Evolutionary conservation across 2,329 filamentous ascomycete species (phyloP).

Genomic region (Stemphylium beticola): DNA sequence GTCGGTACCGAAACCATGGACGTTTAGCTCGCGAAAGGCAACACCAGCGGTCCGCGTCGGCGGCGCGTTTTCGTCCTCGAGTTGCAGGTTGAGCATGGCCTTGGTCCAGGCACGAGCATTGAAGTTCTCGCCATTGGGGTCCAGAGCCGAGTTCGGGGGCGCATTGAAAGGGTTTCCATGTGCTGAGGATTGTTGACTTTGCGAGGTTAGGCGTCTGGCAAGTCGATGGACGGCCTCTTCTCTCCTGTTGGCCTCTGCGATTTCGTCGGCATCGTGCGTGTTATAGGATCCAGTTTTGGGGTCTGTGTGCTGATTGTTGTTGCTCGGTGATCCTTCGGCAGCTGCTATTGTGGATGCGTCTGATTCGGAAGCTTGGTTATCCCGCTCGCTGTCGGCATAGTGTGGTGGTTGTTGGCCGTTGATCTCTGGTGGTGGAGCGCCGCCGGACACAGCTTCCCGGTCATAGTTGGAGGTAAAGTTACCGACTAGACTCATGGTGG

Average conservation of each 20-base stretch:
- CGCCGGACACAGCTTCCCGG: slow-evolving; percentile 45
- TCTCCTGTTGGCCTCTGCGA: slow-evolving; percentile 33
- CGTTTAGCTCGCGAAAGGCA: slow-evolving; percentile 55
- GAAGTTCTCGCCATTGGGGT: slow-evolving; percentile 56
- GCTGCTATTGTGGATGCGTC: slow-evolving; percentile 44
- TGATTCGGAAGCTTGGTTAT: slow-evolving; percentile 31
- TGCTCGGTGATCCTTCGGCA: slow-evolving; percentile 29
- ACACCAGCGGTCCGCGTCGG: slow-evolving; percentile 55
- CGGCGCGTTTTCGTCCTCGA: slow-evolving; percentile 49
- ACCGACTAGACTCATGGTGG: slow-evolving; percentile 52
- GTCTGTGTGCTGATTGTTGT: slow-evolving; percentile 22
- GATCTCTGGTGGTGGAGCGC: slow-evolving; percentile 42
- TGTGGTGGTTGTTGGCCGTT: slow-evolving; percentile 25
- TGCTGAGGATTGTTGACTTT: slow-evolving; percentile 49
- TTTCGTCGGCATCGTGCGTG: slow-evolving; percentile 29
- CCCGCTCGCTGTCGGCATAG: slow-evolving; percentile 18
- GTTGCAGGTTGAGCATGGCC: slow-evolving; percentile 56
- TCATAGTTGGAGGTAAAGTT: slow-evolving; percentile 54
- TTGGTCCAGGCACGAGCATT: slow-evolving; percentile 57
- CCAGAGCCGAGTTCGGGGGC: slow-evolving; percentile 51
- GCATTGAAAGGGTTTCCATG: slow-evolving; percentile 49
- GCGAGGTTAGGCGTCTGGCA: slow-evolving; percentile 51
- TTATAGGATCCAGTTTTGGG: slow-evolving; percentile 28
- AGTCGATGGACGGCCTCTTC: slow-evolving; percentile 50
- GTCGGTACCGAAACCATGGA: slow-evolving; percentile 56